A percentile compares a stretch with the other conserved stretches of the same genome.
Conservation (phyloP, 2,329 filamentous ascomycete genomes). For the Sporothrix euskadiensis region DNA sequence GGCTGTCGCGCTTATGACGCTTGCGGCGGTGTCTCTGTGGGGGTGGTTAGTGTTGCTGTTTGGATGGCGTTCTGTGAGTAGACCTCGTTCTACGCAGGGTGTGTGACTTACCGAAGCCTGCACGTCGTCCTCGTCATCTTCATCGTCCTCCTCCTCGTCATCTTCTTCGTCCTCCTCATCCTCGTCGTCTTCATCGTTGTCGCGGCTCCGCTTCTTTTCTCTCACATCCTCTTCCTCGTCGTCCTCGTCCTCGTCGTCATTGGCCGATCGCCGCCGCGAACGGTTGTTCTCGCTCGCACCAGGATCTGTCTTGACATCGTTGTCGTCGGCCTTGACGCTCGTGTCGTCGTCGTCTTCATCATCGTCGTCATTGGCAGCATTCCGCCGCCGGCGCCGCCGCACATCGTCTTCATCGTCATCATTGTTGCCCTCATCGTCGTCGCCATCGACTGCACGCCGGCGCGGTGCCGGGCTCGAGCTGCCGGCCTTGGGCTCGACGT, state of each 20-base stretch:
- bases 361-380: slow-evolving; percentile 37
- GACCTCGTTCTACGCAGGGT: background rate
- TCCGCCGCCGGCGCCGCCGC: slow-evolving; percentile 5
- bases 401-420: slow-evolving; percentile 18
- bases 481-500: slow-evolving; percentile 36
- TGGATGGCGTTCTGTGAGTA: background rate
- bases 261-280: slow-evolving; percentile 37
- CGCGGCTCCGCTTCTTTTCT: slow-evolving; percentile 33
- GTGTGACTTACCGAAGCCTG: slow-evolving; percentile 43
- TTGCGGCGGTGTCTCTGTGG: slow-evolving; percentile 70
- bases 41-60: background rate
- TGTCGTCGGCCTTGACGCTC: slow-evolving; percentile 43
- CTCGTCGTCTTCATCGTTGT: slow-evolving; percentile 38
- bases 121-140: slow-evolving; percentile 48
- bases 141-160: slow-evolving; percentile 43
- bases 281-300: slow-evolving; percentile 37
- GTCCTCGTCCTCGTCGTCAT: slow-evolving; percentile 32
- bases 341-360: slow-evolving; percentile 42
- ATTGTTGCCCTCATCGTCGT: slow-evolving; percentile 39
- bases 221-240: slow-evolving; percentile 36
- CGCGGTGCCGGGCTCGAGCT: slow-evolving; percentile 31
- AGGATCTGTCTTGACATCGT: slow-evolving; percentile 43
- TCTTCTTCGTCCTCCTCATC: slow-evolving; percentile 36
- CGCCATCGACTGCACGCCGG: slow-evolving; percentile 34
- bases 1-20: slow-evolving; percentile 67